Conservation (phyloP, 2,329 filamentous ascomycete species). For the Thelonectria discophora region DNA sequence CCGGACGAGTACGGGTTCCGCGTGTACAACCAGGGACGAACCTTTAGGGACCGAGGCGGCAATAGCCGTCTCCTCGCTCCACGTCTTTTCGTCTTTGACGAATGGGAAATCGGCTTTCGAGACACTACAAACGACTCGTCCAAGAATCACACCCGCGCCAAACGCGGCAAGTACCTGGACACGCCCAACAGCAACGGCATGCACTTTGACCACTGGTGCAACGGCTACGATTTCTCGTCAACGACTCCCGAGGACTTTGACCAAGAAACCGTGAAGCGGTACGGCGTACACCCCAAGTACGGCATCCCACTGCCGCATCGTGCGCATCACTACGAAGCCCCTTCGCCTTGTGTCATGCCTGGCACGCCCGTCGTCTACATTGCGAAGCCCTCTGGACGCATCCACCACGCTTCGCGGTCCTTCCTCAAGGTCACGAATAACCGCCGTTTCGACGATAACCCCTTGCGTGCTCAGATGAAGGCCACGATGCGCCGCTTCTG, state of each 20-base stretch:
- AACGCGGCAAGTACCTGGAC: constrained; percentile 63
- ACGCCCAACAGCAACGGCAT: constrained; percentile 63
- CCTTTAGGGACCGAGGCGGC: constrained; percentile 53
- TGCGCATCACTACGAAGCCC: constrained; percentile 54
- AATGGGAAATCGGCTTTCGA: constrained; percentile 67
- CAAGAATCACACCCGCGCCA: constrained; percentile 61
- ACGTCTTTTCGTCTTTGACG: constrained; percentile 57
- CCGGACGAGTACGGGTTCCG: constrained; percentile 64
- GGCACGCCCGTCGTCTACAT: constrained; percentile 60
- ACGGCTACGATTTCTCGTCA: constrained; percentile 61
- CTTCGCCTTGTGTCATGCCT: constrained; percentile 53
- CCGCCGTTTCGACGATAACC: constrained; percentile 46
- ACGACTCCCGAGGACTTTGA: constrained; percentile 62
- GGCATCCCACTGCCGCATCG: constrained; percentile 62
- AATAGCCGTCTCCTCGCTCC: constrained; percentile 64
- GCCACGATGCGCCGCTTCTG: constrained; percentile 50
- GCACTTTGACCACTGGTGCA: constrained; percentile 64
- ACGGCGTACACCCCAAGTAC: constrained; percentile 62
- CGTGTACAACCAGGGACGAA: constrained; percentile 52
- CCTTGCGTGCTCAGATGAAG: constrained; percentile 47
- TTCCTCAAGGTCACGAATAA: constrained; percentile 49
- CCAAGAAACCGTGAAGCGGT: constrained; percentile 57
- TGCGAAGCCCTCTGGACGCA: constrained; percentile 56
- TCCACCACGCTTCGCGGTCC: constrained; percentile 59
- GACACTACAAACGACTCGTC: constrained; percentile 66